Evolutionary conservation across 1,284 basidiomycete genomes (phyloP), one percentile per base, ranked within the genome.

Genomic region (Bjerkandera adusta): DNA sequence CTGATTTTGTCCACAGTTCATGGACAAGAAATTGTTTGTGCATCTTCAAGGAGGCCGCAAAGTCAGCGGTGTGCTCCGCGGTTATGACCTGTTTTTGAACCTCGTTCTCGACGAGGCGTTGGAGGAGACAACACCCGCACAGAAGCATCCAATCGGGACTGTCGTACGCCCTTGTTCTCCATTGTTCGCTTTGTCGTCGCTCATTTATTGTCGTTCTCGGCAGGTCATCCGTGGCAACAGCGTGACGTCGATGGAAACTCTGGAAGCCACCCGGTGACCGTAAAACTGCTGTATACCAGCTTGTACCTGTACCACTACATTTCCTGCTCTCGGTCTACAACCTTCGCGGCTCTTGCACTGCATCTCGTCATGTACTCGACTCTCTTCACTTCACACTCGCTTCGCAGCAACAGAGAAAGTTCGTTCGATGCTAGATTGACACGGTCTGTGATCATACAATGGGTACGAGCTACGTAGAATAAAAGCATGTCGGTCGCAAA

Each of bases 61-160:
- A 77, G 89, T 99, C 60, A 92, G 91, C 68, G 97, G 96, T 48
- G 86, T 85, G n/a, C 72, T 99, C 47, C 85, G 97, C 53, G 97
- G 97, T 30, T 99, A 96, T 69, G 97, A 99, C 76, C 88, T 99
- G 59, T 99, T 99, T 76, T 75, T 99, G 66, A 99, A 99, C 68
- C 79, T 99, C 34, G 96, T 99, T 51, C 83, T 99, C 63, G 96
- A 99, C 66, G 92, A 98, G 61, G 91, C 92, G 12, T 70, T 87
- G 59, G 97, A 99, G 70, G 95, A 98, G 72, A 83, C 87, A 0
- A 86, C 83, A 8, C 86, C 85, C 27, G 92, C 85, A n/a, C 86
- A 94, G 72, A 93, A 92, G 67, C 85, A 86, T 59, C 85, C 86
- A 15, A 88, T 93, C 57, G 94, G 93, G 25, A 92, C 90, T 53